Conservation (phyloP, 2,329 filamentous ascomycete genomes). For the Cercospora citrullina region DNA sequence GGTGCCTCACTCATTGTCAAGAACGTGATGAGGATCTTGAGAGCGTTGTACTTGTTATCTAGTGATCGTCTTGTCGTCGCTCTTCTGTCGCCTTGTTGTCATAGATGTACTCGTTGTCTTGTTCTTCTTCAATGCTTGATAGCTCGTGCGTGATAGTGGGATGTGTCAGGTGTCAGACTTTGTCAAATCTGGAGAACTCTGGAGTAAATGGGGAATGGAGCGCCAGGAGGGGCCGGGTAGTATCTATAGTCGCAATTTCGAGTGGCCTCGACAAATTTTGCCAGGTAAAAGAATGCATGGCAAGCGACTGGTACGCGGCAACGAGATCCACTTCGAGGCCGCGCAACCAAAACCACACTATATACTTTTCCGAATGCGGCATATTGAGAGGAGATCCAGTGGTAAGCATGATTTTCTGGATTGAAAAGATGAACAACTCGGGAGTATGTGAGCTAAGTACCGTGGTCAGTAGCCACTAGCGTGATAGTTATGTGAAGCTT, state of each 20-base stretch:
- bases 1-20: neutral
- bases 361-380: neutral
- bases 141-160: neutral
- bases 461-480: neutral
- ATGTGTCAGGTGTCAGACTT: neutral
- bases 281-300: neutral
- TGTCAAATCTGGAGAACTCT: neutral
- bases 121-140: neutral
- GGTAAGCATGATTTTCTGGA: neutral
- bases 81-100: neutral
- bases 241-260: neutral
- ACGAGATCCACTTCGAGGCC: neutral
- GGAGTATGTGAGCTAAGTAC: neutral
- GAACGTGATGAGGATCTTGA: neutral
- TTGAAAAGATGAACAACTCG: neutral
- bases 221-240: neutral
- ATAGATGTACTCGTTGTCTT: neutral
- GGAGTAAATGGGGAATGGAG: neutral
- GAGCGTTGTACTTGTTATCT: neutral
- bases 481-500: neutral
- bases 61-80: neutral
- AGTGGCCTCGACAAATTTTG: neutral
- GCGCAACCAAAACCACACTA: neutral
- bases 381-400: neutral
- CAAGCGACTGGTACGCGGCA: neutral